Base-by-base conservation (phyloP, 305 asterid species). In the Plantago lanceolata region DNA sequence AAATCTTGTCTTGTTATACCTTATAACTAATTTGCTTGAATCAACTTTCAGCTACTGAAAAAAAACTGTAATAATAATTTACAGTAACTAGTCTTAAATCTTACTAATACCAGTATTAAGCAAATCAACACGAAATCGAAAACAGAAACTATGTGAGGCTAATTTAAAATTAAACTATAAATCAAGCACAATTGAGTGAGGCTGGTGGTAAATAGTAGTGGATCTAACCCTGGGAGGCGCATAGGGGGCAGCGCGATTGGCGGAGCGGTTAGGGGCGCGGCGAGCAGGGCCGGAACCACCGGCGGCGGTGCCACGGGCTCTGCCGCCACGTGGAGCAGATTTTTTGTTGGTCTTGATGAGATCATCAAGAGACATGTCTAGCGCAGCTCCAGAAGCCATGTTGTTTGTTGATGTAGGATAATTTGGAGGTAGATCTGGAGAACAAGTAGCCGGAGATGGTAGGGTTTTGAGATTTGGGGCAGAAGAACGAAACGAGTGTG, bases 321-420 rank as follows among this genome's bases (percentile, higher is more conserved):
- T 79, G 6, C 82, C 26, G 37, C 73, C 77, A 3, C 79, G 72
- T 47, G 74, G 69, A 48, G 76, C 72, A 48, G 88, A 63, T 61
- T 79, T 86, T 67, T 89, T 92, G 83, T 89, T 89, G 78, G 74
- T 81, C 84, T 90, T 90, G 74, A 87, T 90, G 45, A 88, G 95
- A 75, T 90, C 96, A 55, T 90, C 97, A 5, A 90, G 88, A 26
- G 82, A 70, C 97, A 84, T 85, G 40, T 88, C 95, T 31, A 88
- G 73, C 16, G 95, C 71, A 19, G 86, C 96, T 18, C 83, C 92
- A 18, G 96, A 82, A 40, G 45, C 45, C 96, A 89, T 88, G 68
- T 76, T 79, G 47, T 62, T 26, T 12, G 35, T 18, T 2, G 7
- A 67, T 48, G 59, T 37, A 12, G n/a, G 13, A 14, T n/a, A 15